phyloP scores from a whole-genome alignment of 1,284 basidiomycete species.

The Jaminaea rosea region DNA sequence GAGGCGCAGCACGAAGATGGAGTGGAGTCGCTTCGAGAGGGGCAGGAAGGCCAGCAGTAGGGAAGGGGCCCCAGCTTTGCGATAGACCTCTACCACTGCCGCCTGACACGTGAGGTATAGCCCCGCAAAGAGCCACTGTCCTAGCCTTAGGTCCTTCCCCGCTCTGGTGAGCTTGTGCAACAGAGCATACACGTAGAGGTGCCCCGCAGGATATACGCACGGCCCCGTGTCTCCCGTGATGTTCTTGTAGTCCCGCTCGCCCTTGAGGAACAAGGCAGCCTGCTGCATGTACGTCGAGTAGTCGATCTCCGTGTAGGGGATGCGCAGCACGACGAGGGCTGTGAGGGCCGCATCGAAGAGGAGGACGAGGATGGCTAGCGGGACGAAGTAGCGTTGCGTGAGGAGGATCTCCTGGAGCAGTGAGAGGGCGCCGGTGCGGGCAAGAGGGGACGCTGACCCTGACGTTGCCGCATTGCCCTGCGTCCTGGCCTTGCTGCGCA shows the following conservation, averaged over 20 bases:
- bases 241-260: slow-evolving; percentile 74
- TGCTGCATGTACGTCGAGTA: slow-evolving; percentile 89
- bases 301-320: slow-evolving; percentile 79
- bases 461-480: too few species aligned
- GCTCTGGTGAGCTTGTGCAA: slow-evolving; percentile 61
- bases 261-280: slow-evolving; percentile 65
- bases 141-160: slow-evolving; percentile 57
- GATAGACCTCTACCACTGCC: slow-evolving; percentile 27
- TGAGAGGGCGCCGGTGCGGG: too few species aligned
- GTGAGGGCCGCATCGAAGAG: slow-evolving; percentile 1
- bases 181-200: slow-evolving; percentile 73
- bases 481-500: too few species aligned
- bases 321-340: background rate
- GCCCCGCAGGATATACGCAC: slow-evolving; percentile 93
- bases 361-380: background rate
- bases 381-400: slow-evolving; percentile 5
- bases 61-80: slow-evolving; percentile 24
- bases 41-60: slow-evolving; percentile 62
- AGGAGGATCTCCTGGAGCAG: slow-evolving; percentile 1
- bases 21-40: slow-evolving; percentile 85
- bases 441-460: too few species aligned
- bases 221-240: slow-evolving; percentile 87
- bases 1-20: slow-evolving; percentile 79
- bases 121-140: slow-evolving; percentile 42
- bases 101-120: slow-evolving; percentile 24